Conservation (phyloP, 2,329 filamentous ascomycete species). For the Mycocentrospora acerina region DNA sequence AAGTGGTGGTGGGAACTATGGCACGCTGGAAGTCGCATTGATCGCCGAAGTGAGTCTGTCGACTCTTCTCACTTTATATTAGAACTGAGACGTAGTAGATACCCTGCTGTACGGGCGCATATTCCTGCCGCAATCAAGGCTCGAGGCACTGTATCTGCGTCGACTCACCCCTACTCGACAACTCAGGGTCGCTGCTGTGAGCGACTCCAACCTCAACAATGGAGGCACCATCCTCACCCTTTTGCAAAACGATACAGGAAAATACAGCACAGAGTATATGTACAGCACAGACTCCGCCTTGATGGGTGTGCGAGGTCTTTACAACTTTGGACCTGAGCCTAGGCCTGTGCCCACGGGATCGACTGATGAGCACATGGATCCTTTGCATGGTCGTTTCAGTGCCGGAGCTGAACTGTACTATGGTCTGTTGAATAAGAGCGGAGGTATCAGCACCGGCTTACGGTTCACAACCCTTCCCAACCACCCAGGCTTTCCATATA, state of each 20-base stretch:
- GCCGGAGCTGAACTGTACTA: slow-evolving; percentile 95
- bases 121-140: slow-evolving; percentile 78
- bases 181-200: slow-evolving; percentile 77
- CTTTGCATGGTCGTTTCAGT: slow-evolving; percentile 79
- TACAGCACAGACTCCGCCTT: slow-evolving; percentile 91
- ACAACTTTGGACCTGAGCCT: slow-evolving; percentile 85
- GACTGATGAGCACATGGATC: slow-evolving; percentile 44
- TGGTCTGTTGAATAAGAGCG: slow-evolving; percentile 89
- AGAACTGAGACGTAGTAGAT: slow-evolving; percentile 43
- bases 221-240: slow-evolving; percentile 74
- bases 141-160: slow-evolving; percentile 83
- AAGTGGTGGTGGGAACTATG: slow-evolving; percentile 57
- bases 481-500: slow-evolving; percentile 84
- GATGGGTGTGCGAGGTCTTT: slow-evolving; percentile 82
- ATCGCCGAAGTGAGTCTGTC: slow-evolving; percentile 47
- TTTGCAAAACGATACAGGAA: slow-evolving; percentile 79
- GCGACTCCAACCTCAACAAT: slow-evolving; percentile 68
- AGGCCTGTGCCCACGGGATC: slow-evolving; percentile 34
- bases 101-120: slow-evolving; percentile 74
- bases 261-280: slow-evolving; percentile 85
- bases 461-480: slow-evolving; percentile 85
- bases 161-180: slow-evolving; percentile 76
- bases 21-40: slow-evolving; percentile 53
- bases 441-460: slow-evolving; percentile 83
- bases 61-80: slow-evolving; percentile 3